Evolutionary conservation across 768 basidiomycete species (phyloP).

Genomic region (Pleurotus sapidus): DNA sequence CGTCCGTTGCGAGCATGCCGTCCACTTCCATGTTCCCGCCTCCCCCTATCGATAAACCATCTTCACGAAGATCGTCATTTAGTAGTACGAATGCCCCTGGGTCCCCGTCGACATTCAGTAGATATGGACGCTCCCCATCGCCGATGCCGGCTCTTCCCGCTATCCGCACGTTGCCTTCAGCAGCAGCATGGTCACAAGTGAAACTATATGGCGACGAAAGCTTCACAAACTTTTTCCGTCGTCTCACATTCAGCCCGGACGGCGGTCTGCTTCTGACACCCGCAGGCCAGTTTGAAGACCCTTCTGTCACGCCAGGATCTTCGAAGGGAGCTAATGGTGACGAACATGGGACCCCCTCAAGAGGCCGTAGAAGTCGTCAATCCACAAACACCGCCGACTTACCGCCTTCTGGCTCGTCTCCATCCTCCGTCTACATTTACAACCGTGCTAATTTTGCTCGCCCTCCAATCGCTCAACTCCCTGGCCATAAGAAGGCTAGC

Average conservation of each 20-base stretch:
- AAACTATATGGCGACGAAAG: constrained; percentile 95
- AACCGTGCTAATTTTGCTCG: constrained; percentile 92
- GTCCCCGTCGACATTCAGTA: constrained; percentile 60
- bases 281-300: constrained; percentile 96
- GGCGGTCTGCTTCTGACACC: constrained; percentile 92
- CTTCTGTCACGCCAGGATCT: constrained; percentile 47
- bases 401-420: constrained; percentile 44
- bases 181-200: constrained; percentile 57
- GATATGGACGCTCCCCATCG: constrained; percentile 81
- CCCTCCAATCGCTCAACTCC: constrained; percentile 91
- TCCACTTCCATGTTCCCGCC: constrained; percentile 65
- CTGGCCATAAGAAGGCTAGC: constrained; percentile 94
- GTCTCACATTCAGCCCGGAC: constrained; percentile 93
- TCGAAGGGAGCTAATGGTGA: constrained; percentile 14
- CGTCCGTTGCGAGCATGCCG: constrained; percentile 67
- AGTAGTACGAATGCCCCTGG: constrained; percentile 80
- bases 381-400: constrained; percentile 31
- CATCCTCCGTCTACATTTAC: constrained; percentile 85
- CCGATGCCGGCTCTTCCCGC: constrained; percentile 94
- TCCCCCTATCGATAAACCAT: constrained; percentile 56
- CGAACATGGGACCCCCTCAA: constrained; percentile 38
- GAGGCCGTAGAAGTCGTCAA: constrained; percentile 60
- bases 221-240: constrained; percentile 92
- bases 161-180: constrained; percentile 69
- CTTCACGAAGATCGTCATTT: constrained; percentile 66